These are phyloP conservation scores for Pestalotiopsis sp. DNA, from an alignment of 2,329 filamentous ascomycete genomes.

Conservation along the genomic window DNA sequence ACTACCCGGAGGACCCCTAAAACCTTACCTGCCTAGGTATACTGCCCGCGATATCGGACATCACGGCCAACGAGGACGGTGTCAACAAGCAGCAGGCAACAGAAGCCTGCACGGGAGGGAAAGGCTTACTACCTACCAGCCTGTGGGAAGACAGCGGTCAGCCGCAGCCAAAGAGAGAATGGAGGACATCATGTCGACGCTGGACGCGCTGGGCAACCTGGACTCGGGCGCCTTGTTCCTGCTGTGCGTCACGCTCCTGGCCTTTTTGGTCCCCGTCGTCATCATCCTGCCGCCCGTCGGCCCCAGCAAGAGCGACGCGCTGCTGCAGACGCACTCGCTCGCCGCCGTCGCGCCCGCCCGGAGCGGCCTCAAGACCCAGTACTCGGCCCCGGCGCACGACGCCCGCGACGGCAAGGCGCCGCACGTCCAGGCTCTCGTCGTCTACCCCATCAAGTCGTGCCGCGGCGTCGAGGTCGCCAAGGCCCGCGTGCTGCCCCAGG, in stretches of 20 bases:
- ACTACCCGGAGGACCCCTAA: background rate
- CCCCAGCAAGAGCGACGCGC: conserved; percentile 53
- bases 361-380: conserved; percentile 37
- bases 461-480: conserved; percentile 71
- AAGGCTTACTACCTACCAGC: background rate
- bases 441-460: conserved; percentile 86
- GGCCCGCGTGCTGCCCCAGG: conserved; percentile 65
- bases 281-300: conserved; percentile 57
- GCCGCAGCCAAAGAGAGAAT: background rate
- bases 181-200: background rate
- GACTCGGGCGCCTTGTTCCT: conserved; percentile 26
- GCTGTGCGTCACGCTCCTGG: conserved; percentile 30
- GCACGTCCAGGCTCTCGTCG: conserved; percentile 64
- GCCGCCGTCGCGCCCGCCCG: conserved; percentile 42
- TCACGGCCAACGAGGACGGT: background rate
- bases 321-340: conserved; percentile 55
- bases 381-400: conserved; percentile 18
- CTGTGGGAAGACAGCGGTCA: background rate
- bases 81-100: background rate
- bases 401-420: conserved; percentile 21
- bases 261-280: conserved; percentile 56
- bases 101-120: background rate
- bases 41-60: background rate
- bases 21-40: background rate
- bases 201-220: conserved; percentile 19